Percentiles rank a stretch among this genome's conserved stretches.
Evolutionary conservation across 2,329 filamentous ascomycete species (phyloP).

Genomic region (Pseudocercospora pini-densiflorae): DNA sequence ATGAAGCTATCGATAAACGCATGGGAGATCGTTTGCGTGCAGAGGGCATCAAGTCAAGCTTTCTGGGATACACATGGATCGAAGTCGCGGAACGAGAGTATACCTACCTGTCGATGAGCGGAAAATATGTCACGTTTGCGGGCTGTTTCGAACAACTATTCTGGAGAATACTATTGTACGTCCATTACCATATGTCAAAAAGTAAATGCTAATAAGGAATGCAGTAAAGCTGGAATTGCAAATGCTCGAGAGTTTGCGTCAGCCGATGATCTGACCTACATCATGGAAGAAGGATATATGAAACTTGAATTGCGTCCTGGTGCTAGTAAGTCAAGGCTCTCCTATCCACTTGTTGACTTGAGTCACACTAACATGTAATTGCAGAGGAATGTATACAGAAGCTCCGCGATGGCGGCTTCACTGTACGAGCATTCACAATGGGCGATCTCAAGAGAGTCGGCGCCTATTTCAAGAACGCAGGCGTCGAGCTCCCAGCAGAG

Average conservation of each 20-base stretch:
- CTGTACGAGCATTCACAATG: conserved; percentile 58
- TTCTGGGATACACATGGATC: conserved; percentile 55
- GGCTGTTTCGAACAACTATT: conserved; percentile 52
- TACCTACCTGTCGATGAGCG: conserved; percentile 53
- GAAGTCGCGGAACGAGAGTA: conserved; percentile 55
- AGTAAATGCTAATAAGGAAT: background rate
- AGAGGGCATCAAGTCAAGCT: conserved; percentile 46
- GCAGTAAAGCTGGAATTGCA: conserved; percentile 46
- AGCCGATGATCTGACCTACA: conserved; percentile 48
- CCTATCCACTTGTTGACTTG: background rate
- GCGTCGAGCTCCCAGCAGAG: conserved; percentile 54
- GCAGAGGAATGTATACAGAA: conserved; percentile 46
- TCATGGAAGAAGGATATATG: conserved; percentile 45
- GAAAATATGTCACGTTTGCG: conserved; percentile 48
- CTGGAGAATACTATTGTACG: conserved; percentile 50
- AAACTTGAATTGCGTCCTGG: conserved; percentile 43
- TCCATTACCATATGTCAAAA: background rate
- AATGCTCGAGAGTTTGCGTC: conserved; percentile 49
- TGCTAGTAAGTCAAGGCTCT: conserved; percentile 25
- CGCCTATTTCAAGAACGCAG: conserved; percentile 55
- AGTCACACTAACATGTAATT: background rate
- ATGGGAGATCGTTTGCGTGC: conserved; percentile 48
- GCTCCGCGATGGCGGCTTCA: conserved; percentile 54
- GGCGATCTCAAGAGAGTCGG: conserved; percentile 55
- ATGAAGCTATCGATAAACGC: conserved; percentile 45